A percentile compares a stretch with the other conserved stretches of the same genome.
phyloP scores from a whole-genome alignment of 1,139 yeast genomes.

The Dujonia santamariae region DNA sequence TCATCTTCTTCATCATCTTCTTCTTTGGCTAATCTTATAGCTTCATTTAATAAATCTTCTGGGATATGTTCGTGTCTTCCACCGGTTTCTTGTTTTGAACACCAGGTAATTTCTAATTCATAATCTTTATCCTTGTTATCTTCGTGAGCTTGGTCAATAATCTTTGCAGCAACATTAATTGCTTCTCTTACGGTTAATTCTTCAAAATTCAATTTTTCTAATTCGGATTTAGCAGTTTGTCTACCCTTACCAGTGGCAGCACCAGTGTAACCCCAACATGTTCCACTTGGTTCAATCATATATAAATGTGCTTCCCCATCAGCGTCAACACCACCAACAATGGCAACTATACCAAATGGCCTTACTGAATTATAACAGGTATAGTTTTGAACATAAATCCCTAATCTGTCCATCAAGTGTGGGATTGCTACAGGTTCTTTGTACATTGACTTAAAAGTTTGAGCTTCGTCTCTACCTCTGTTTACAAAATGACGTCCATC shows the following conservation, averaged over 20 bases:
- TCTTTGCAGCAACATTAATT: slow-evolving; percentile 88
- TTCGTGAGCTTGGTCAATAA: slow-evolving; percentile 92
- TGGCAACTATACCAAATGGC: slow-evolving; percentile 92
- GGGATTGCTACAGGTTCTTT: slow-evolving; percentile 77
- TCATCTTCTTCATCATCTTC: slow-evolving; percentile 77
- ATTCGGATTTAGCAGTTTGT: slow-evolving; percentile 92
- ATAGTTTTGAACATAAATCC: slow-evolving; percentile 91
- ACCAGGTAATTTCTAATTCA: slow-evolving; percentile 94
- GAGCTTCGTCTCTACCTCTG: slow-evolving; percentile 91
- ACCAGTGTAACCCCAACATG: slow-evolving; percentile 95
- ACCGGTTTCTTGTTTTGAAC: slow-evolving; percentile 66
- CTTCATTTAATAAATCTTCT: slow-evolving; percentile 73
- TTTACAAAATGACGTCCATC: slow-evolving; percentile 94
- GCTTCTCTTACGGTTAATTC: slow-evolving; percentile 75
- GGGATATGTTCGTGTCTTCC: slow-evolving; percentile 85
- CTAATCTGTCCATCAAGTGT: slow-evolving; percentile 81
- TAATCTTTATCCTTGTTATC: slow-evolving; percentile 97
- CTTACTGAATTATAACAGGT: slow-evolving; percentile 96
- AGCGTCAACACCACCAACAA: slow-evolving; percentile 89
- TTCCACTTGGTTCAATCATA: slow-evolving; percentile 97
- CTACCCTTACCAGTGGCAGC: slow-evolving; percentile 99
- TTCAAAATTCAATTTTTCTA: slow-evolving; percentile 82
- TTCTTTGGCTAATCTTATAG: slow-evolving; percentile 75
- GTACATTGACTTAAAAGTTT: slow-evolving; percentile 72
- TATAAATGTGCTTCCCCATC: slow-evolving; percentile 88